Conservation (phyloP, 345 rosid species). For the Aquilaria sinensis region DNA sequence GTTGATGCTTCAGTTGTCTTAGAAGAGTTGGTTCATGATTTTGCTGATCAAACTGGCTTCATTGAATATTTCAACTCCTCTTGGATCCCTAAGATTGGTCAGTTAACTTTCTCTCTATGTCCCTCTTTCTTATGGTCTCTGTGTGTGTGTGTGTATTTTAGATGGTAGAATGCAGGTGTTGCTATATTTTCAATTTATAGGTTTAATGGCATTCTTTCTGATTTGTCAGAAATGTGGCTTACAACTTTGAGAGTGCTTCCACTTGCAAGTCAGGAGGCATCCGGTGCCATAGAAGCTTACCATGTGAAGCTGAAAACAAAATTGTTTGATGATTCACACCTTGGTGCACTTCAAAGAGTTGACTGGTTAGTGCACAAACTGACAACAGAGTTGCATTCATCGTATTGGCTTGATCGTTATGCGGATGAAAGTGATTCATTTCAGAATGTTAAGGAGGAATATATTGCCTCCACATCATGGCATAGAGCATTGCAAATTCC, state of each 20-base stretch:
- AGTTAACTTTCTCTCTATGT: slow-evolving; percentile 17
- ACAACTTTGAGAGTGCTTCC: slow-evolving; percentile 72
- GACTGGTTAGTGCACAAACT: slow-evolving; percentile 98
- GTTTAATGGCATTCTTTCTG: background rate
- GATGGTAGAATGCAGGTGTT: background rate
- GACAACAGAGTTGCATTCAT: slow-evolving; percentile 84
- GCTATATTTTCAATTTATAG: too few relatives aligned
- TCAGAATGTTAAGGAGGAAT: slow-evolving; percentile 84
- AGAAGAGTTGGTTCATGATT: slow-evolving; percentile 64
- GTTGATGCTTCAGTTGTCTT: slow-evolving; percentile 42
- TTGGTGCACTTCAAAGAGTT: slow-evolving; percentile 83
- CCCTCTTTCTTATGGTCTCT: too few relatives aligned
- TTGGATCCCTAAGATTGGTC: slow-evolving; percentile 96
- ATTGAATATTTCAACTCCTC: slow-evolving; percentile 67
- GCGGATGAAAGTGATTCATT: slow-evolving; percentile 93
- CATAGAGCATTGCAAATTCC: slow-evolving; percentile 82
- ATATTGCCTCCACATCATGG: slow-evolving; percentile 92
- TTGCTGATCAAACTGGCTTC: slow-evolving; percentile 75
- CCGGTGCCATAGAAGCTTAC: slow-evolving; percentile 95
- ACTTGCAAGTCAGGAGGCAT: slow-evolving; percentile 95
- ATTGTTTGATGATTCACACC: slow-evolving; percentile 90
- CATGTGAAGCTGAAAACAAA: slow-evolving; percentile 85
- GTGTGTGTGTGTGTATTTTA: too few relatives aligned
- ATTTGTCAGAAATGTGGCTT: slow-evolving; percentile 84
- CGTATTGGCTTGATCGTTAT: slow-evolving; percentile 88